Evolutionary conservation across 2,329 filamentous ascomycete genomes (phyloP), one percentile per base, ranked within the genome.

Genomic region (Penicillium sp.): DNA sequence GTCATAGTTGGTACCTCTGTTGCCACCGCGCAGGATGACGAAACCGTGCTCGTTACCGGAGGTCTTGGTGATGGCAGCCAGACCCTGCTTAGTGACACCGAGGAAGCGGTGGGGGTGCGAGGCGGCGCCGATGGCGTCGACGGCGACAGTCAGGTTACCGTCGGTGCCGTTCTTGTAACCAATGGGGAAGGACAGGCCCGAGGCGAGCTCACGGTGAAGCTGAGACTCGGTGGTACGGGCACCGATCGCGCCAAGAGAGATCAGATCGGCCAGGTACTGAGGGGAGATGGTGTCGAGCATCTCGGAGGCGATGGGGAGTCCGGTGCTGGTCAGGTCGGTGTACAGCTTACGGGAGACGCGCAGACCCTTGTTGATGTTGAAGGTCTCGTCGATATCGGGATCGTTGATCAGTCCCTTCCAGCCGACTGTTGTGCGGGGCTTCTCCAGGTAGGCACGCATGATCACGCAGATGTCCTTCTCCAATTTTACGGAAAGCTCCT

Each of bases 381-480:
- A 99, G 72, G 89, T 94, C 75, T 94, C 89, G 77, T 99, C 91
- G 75, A 99, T 96, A 71, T 97, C 93, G 2, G 94, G 94, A 77
- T 99, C 94, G 79, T 99, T 99, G 84, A 99, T 97, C 76, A 99
- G 83, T 52, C 94, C 94, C 81, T 99, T 99, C 94, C 94, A 99
- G 73, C 94, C 94, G 50, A 99, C 93, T 0, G 94, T 99, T 50
- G 94, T 99, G 61, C 94, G 89, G 42, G 94, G 94, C 84, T 99
- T 99, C 83, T 99, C 94, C 51, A 99, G 89, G 84, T 99, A 99
- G 73, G 93, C 92, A 69, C 94, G 91, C 94, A 99, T 99, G 71
- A 99, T 88, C 75, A 99, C 90, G 75, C 88, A 88, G 47, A 99
- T 84, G 74, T 97, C 93, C 68, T 86, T 82, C 61, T 87, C 86